These are phyloP conservation scores for Fusarium concolor DNA, from an alignment of 2,329 filamentous ascomycete species.

Conservation along the genomic window DNA sequence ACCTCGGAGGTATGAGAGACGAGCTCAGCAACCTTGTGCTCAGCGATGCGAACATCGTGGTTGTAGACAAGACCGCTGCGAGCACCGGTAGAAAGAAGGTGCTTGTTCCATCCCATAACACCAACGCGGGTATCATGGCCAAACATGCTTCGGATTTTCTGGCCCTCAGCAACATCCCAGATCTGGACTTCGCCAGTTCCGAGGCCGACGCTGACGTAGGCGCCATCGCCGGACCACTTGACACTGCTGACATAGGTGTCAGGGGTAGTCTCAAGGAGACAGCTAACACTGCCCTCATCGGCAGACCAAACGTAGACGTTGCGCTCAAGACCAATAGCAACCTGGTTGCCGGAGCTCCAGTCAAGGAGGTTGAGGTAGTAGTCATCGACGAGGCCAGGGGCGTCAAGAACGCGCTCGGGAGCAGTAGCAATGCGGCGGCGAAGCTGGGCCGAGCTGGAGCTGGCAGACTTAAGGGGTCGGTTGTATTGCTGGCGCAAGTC, in stretches of 20 bases:
- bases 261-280: slow-evolving; percentile 84
- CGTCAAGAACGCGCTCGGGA: slow-evolving; percentile 95
- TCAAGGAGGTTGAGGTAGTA: slow-evolving; percentile 99
- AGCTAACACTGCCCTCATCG: slow-evolving; percentile 89
- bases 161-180: slow-evolving; percentile 96
- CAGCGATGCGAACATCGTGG: slow-evolving; percentile 96
- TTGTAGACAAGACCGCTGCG: slow-evolving; percentile 97
- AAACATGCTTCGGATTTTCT: slow-evolving; percentile 98
- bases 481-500: slow-evolving; percentile 98
- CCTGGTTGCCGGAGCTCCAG: slow-evolving; percentile 98
- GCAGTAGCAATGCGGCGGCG: slow-evolving; percentile 93
- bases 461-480: slow-evolving; percentile 85
- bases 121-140: slow-evolving; percentile 96
- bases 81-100: slow-evolving; percentile 93
- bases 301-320: slow-evolving; percentile 99
- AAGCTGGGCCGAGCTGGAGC: slow-evolving; percentile 82
- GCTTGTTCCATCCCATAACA: slow-evolving; percentile 99
- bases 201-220: slow-evolving; percentile 94
- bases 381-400: slow-evolving; percentile 94
- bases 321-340: slow-evolving; percentile 96
- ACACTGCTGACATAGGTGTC: slow-evolving; percentile 98
- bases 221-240: slow-evolving; percentile 98
- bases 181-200: slow-evolving; percentile 98
- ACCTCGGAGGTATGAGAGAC: slow-evolving; percentile 98
- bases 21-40: slow-evolving; percentile 98